These are phyloP conservation scores for Pseudocercospora cruenta DNA, from an alignment of 2,329 filamentous ascomycete species.

Conservation along the genomic window DNA sequence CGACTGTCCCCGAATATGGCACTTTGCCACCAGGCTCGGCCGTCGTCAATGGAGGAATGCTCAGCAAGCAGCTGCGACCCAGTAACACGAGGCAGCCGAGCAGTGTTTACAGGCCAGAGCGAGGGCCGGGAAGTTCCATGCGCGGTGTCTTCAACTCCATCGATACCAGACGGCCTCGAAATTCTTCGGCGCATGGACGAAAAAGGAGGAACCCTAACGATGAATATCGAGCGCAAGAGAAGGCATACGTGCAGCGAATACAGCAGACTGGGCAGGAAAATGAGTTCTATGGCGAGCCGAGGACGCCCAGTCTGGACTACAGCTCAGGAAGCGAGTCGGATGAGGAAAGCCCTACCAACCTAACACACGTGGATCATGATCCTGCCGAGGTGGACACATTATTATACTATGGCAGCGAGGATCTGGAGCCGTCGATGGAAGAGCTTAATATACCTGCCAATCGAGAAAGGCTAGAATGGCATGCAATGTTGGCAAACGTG, in stretches of 20 bases:
- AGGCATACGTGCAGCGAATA: slow-evolving; percentile 90
- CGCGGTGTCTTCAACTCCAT: slow-evolving; percentile 41
- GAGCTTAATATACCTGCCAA: slow-evolving; percentile 87
- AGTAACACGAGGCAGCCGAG: slow-evolving; percentile 49
- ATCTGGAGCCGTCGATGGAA: slow-evolving; percentile 83
- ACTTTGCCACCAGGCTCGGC: slow-evolving; percentile 20
- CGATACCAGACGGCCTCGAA: slow-evolving; percentile 55
- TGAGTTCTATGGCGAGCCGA: slow-evolving; percentile 74
- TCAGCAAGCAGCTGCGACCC: slow-evolving; percentile 41
- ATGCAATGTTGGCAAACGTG: slow-evolving; percentile 95
- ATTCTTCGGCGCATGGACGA: slow-evolving; percentile 58
- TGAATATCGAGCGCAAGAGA: slow-evolving; percentile 82
- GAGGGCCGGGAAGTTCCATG: slow-evolving; percentile 48
- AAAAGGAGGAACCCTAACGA: slow-evolving; percentile 68
- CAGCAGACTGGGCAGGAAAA: slow-evolving; percentile 66
- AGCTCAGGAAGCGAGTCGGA: slow-evolving; percentile 80
- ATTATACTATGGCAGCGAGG: slow-evolving; percentile 89
- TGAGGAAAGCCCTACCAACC: slow-evolving; percentile 85
- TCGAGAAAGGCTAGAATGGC: slow-evolving; percentile 92
- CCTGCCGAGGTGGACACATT: slow-evolving; percentile 89
- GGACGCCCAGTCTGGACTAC: slow-evolving; percentile 69
- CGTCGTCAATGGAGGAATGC: slow-evolving; percentile 20
- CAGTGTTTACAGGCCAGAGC: slow-evolving; percentile 54
- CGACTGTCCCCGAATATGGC: slow-evolving; percentile 27
- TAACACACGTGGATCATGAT: slow-evolving; percentile 79